Base-by-base conservation (phyloP, 2,329 filamentous ascomycete genomes). In the Xylariales sp. region DNA sequence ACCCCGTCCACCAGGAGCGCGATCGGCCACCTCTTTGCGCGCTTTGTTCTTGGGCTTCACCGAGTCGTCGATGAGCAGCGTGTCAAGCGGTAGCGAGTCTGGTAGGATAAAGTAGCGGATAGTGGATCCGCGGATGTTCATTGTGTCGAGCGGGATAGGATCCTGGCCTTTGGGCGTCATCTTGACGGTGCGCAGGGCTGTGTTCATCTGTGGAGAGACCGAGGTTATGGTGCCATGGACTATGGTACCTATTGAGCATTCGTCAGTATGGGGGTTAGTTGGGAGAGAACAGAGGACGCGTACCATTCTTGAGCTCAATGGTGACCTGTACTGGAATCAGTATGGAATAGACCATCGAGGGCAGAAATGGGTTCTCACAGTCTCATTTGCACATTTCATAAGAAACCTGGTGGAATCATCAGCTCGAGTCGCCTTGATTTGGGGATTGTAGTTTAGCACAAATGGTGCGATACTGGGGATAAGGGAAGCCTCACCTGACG, bases 1-100 rank as follows among this genome's bases (percentile, higher is more conserved):
- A 32, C 74, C 74, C 31, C 73, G 63, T 20, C 62, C 71, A 32
- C 78, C 76, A 35, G n/a, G n/a, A n/a, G n/a, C n/a, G n/a, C 82
- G 71, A 45, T 80, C 78, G 22, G 75, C 70, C 5, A 66, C 76
- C 70, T 97, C 93, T 76, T 98, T 98, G 61, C 91, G 81, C 19
- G 93, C 91, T 82, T 98, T 98, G 73, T 98, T 98, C 85, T 97
- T 97, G 47, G 93, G 91, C 75, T 98, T 98, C 38, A 91, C 89
- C 57, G 88, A 82, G 68, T 98, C 93, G 64, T 98, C 93, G 54
- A 98, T 89, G 48, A 98, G 78, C 40, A 98, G 78, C 29, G 91
- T 96, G 66, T 98, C 93, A 51, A 98, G 78, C 28, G 91, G 91
- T 57, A 98, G 77, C 49, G 87, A 93, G 70, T 98, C 93, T 43